Base-by-base conservation (phyloP, 768 basidiomycete genomes). In the Mycena floridula region DNA sequence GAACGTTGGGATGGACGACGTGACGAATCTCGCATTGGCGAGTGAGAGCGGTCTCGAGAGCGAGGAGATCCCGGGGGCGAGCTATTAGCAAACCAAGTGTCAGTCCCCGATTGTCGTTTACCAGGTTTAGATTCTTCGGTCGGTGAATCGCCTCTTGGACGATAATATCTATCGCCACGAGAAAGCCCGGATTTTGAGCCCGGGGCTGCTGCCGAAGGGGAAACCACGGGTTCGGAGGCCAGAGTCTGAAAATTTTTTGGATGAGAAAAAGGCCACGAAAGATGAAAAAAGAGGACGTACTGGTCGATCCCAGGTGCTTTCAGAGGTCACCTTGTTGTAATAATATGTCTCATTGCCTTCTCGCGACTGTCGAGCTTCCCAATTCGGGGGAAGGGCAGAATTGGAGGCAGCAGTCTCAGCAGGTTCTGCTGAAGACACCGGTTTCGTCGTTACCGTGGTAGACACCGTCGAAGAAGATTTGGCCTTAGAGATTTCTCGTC, bases 101-200 rank as follows among this genome's bases (percentile, higher is more conserved):
- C 55, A 41, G 23, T 42, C 25, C 13, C 37, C 11, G 18, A 20
- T 12, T 18, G 13, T 9, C 43, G 43, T 23, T 43, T 37, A 15
- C 24, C 16, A n/a, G 32, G 21, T 24, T 35, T 26, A 5, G 43
- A n/a, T 22, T 15, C 32, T 23, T 39, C 42, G 26, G 51, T 8
- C 1, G 23, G 40, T 11, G 52, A 49, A 21, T 38, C 41, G 21
- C 55, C 67, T 18, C 58, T 67, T 25, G 82, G 81, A 39, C 81
- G 76, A 58, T 85, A 85, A 58, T 83, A 79, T 23, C 83, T 74
- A 57, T 84, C 83, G 45, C 74, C 66, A 44, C 73, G 79, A 15
- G 77, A 72, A 44, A 82, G 67, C 18, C 46, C 53, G 38, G 54
- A 59, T 40, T 59, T 57, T 26, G 54, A 44, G 26, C 52, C 53